A percentile compares a stretch with the other conserved stretches of the same genome.
These are phyloP conservation scores for Lippia alba DNA, from an alignment of 305 asterid genomes.

Conservation along the genomic window DNA sequence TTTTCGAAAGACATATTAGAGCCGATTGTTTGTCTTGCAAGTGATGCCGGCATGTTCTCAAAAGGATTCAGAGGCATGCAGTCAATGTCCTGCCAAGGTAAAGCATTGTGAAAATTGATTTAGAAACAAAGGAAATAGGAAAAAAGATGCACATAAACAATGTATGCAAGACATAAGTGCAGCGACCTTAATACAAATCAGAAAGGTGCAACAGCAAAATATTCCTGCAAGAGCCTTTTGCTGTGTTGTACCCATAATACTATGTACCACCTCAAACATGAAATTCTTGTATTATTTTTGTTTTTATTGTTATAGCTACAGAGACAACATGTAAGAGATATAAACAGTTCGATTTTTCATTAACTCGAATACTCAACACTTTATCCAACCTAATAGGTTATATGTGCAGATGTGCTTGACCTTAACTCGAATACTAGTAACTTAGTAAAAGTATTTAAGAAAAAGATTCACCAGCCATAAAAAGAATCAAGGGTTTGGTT, in stretches of 20 bases:
- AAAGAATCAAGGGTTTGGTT: neutral
- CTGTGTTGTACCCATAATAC: slow-evolving; percentile 1
- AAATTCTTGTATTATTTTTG: neutral
- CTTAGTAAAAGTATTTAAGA: neutral
- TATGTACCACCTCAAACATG: slow-evolving; percentile 23
- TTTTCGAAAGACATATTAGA: slow-evolving; percentile 61
- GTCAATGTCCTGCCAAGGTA: slow-evolving; percentile 78
- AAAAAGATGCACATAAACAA: slow-evolving; percentile 7
- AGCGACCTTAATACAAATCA: neutral
- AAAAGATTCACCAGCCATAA: slow-evolving; percentile 14
- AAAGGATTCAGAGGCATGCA: slow-evolving; percentile 89
- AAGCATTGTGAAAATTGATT: slow-evolving; percentile 20
- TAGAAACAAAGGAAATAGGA: slow-evolving; percentile 22
- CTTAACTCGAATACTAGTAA: neutral
- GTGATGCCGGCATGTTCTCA: slow-evolving; percentile 76
- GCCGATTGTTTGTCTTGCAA: slow-evolving; percentile 53
- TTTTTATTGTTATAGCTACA: neutral
- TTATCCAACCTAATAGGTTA: neutral
- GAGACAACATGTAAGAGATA: slow-evolving; percentile 8
- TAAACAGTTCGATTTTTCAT: neutral
- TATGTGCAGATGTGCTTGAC: neutral
- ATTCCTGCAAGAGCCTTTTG: slow-evolving; percentile 6
- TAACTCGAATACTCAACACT: neutral
- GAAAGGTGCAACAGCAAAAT: slow-evolving; percentile 13
- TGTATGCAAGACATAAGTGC: slow-evolving; percentile 14